Base-by-base conservation (phyloP, 768 basidiomycete genomes). In the Leucocoprinus leucothites region DNA sequence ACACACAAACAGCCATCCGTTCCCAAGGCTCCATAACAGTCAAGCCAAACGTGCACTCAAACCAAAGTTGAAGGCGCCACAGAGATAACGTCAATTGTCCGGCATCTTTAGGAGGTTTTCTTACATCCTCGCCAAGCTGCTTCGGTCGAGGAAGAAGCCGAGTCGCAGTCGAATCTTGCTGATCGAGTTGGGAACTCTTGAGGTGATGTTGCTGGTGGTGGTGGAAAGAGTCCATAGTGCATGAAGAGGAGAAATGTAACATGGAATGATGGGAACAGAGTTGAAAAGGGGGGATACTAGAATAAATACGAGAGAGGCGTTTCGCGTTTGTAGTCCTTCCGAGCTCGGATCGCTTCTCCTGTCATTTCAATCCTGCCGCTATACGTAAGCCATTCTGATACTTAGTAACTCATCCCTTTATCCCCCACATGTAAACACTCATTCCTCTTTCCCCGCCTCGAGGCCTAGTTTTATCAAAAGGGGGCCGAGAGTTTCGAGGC, bases 1-100 rank as follows among this genome's bases (percentile, higher is more conserved):
- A 56, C 54, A 42, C 53, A 79, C 80, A 46, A n/a, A 82, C 65
- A 46, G 80, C 65, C 21, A 74, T 65, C 64, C 77, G 79, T 67
- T 82, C 80, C 74, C 79, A 82, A 40, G 79, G 77, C 57, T 82
- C 80, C 48, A 81, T 71, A 69, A 80, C 74, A 4, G 77, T 76
- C 28, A 82, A 66, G 26, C 71, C 79, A 60, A 82, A 80, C 0
- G 79, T 82, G n/a, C 76, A 68, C 67, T 79, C 79, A 48, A 80
- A 74, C 78, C 78, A 80, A 68, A 81, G 75, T 57, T 74, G 68
- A 47, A 67, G 62, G 28, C 74, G 71, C 80, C 79, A 79, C 25
- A 76, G 65, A 53, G 74, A 77, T 9, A 69, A n/a, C 16, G 54
- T 21, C 16, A 56, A 26, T 16, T 40, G 54, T 6, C 28, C 35